Conservation (phyloP, 2,329 filamentous ascomycete genomes). For the Fusarium concolor region DNA sequence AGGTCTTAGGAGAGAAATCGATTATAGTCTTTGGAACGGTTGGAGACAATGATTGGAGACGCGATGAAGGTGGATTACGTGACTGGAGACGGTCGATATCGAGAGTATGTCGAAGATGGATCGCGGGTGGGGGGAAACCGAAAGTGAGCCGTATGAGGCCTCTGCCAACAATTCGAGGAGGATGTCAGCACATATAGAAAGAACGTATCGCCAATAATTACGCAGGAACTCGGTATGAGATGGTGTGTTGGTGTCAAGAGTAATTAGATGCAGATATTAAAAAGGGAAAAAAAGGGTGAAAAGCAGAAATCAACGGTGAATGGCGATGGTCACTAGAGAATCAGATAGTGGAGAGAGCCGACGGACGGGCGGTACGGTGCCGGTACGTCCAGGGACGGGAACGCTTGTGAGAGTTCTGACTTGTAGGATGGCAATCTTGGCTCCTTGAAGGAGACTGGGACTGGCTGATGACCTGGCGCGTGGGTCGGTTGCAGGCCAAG, state of each 20-base stretch:
- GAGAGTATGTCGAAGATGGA: conserved; percentile 33
- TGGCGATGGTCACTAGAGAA: conserved; percentile 31
- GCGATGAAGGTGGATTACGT: conserved; percentile 25
- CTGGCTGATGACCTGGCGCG: conserved; percentile 40
- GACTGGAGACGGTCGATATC: conserved; percentile 33
- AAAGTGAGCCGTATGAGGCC: conserved; percentile 33
- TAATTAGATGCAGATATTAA: conserved; percentile 20
- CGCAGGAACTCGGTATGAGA: conserved; percentile 6
- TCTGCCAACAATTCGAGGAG: conserved; percentile 31
- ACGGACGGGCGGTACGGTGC: conserved; percentile 35
- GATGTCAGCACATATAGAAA: conserved; percentile 43
- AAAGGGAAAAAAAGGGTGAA: conserved; percentile 34
- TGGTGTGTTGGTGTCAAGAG: conserved; percentile 3
- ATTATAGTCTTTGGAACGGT: conserved; percentile 11
- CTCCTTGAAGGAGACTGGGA: conserved; percentile 25
- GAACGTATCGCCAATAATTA: conserved; percentile 7
- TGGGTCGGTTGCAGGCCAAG: conserved; percentile 40
- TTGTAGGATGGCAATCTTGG: conserved; percentile 41
- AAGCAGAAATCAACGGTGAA: conserved; percentile 40
- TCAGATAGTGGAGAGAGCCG: conserved; percentile 37
- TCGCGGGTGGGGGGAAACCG: conserved; percentile 34
- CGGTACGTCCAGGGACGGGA: conserved; percentile 35
- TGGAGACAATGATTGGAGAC: conserved; percentile 17
- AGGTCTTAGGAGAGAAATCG: conserved; percentile 12
- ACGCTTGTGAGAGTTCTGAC: conserved; percentile 24